Base-by-base conservation (phyloP, 371 early-diverging fungal genomes). In the Mycotypha africana region DNA sequence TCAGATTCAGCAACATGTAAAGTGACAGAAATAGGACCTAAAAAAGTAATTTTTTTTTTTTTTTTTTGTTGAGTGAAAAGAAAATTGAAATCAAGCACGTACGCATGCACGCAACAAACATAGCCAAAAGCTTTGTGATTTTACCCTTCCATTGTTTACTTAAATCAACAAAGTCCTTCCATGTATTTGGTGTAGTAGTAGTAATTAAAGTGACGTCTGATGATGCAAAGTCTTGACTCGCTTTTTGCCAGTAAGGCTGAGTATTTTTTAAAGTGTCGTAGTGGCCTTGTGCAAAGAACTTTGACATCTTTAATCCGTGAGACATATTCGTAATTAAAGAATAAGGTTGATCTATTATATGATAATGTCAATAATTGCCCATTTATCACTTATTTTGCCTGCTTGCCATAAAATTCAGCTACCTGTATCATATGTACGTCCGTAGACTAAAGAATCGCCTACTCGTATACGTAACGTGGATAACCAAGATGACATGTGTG, bases 371-470 rank as follows among this genome's bases (percentile, higher is more conserved):
- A 31, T 5, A 32, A 20, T 17, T 8, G 59, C 38, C 9, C 14
- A 17, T n/a, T 22, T 1, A 21, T 38, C 1, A 34, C 30, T 26
- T 25, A 41, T 32, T 41, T 40, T 30, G n/a, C n/a, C n/a, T n/a
- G n/a, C n/a, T 45, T 45, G 25, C 28, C 19, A 17, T 19, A 37
- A 28, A 0, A 17, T 32, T 19, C 1, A 1, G 20, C 53, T 58
- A 70, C 70, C 63, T 37, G 53, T 45, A 53, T 73, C 69, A 52
- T 73, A 69, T 3, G 73, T 66, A 35, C 73, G 54, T 42, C 65
- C 53, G 17, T 39, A 45, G n/a, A n/a, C n/a, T n/a, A n/a, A n/a
- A n/a, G n/a, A n/a, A n/a, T 21, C 19, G 58, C 53, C 19, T 51
- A 28, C 11, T 28, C 11, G 22, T 14, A 22, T 51, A 24, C 6